phyloP scores from a whole-genome alignment of 2,329 filamentous ascomycete genomes.

The Ceratocystis eucalypticola region DNA sequence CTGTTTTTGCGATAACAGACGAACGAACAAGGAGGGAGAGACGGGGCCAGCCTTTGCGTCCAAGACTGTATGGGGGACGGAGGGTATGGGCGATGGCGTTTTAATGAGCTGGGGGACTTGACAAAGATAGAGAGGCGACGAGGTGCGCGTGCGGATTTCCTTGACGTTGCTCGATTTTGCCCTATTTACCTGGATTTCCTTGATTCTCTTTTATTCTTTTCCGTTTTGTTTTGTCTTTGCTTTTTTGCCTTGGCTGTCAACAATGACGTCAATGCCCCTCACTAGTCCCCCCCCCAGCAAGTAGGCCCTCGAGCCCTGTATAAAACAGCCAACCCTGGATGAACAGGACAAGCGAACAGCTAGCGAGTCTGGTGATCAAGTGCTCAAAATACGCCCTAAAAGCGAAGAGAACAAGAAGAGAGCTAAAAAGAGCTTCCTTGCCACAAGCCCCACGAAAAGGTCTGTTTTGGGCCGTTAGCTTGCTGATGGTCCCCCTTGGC shows the following conservation, averaged over 20 bases:
- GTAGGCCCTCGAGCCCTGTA: neutral
- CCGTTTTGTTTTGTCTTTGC: neutral
- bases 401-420: no score
- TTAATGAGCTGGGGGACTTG: no score
- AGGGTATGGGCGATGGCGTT: no score
- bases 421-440: no score
- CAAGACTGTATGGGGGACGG: neutral
- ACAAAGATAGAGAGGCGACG: neutral
- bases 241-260: neutral
- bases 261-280: constrained; percentile 2
- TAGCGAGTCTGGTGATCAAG: neutral
- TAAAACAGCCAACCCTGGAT: neutral
- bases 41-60: neutral
- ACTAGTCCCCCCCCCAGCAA: neutral
- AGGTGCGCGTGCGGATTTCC: neutral
- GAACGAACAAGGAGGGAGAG: neutral
- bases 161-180: neutral
- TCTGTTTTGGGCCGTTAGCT: no score
- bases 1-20: neutral
- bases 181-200: neutral
- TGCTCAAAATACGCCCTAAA: no score
- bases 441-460: no score
- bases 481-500: no score
- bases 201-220: neutral
- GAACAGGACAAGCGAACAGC: neutral